Conservation (phyloP, 139 green algal genomes). For the Chlorella sp. region DNA sequence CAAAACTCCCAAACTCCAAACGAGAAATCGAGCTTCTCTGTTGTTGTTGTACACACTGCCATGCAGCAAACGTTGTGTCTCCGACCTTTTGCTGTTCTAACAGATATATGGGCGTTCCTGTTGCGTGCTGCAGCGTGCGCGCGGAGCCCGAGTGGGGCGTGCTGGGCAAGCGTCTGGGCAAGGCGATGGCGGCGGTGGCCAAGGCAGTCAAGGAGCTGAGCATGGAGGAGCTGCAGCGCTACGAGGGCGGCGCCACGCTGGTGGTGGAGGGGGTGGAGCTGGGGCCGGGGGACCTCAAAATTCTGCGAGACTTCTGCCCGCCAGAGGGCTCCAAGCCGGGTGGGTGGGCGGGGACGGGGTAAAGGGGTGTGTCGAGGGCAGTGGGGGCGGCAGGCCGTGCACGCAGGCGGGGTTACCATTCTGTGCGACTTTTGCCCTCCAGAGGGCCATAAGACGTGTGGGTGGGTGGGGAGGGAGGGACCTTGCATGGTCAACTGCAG, state of each 20-base stretch:
- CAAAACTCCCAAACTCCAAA: too few species aligned
- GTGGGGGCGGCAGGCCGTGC: too few species aligned
- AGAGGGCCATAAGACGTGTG: slow-evolving; percentile 36
- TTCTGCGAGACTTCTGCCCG: slow-evolving; percentile 82
- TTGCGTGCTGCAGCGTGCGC: slow-evolving; percentile 72
- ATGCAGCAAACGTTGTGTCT: neutral
- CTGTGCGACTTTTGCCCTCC: slow-evolving; percentile 83
- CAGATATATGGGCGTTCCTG: slow-evolving; percentile 70
- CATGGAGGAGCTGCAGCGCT: slow-evolving; percentile 66
- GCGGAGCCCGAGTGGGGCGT: slow-evolving; percentile 89
- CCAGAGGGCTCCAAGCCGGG: slow-evolving; percentile 52
- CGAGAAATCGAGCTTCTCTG: too few species aligned
- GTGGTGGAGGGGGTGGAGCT: slow-evolving; percentile 77
- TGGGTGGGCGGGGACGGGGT: slow-evolving; percentile 7
- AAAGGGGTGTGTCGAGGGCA: too few species aligned
- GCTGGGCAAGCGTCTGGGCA: slow-evolving; percentile 91
- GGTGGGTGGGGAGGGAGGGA: too few species aligned
- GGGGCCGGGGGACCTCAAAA: slow-evolving; percentile 81
- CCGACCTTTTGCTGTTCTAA: neutral
- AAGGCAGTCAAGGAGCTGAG: slow-evolving; percentile 68
- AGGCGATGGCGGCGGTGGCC: slow-evolving; percentile 77
- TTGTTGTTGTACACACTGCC: too few species aligned
- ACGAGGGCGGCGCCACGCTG: slow-evolving; percentile 69
- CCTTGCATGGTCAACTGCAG: too few species aligned
- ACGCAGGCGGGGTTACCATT: too few species aligned